phyloP scores from a whole-genome alignment of 2,329 filamentous ascomycete species.

The Parascedosporium putredinis region DNA sequence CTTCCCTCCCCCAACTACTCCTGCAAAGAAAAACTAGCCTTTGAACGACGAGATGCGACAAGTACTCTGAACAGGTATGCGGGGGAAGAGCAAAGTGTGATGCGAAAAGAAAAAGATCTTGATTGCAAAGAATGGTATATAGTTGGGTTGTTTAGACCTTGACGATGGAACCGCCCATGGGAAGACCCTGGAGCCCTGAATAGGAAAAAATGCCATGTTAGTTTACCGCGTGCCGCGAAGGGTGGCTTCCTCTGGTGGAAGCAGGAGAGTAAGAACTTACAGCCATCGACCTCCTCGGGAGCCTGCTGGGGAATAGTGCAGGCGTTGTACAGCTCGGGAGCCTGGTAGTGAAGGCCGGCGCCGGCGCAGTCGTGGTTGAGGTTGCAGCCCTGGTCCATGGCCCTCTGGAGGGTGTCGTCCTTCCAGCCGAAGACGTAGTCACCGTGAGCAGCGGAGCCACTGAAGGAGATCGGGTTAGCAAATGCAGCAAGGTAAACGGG shows the following conservation, averaged over 20 bases:
- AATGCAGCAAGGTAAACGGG: not conserved
- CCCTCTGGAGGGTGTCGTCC: slow-evolving; percentile 14
- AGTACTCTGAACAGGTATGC: slow-evolving; percentile 1
- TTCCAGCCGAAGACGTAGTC: slow-evolving; percentile 15
- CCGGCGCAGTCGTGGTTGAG: slow-evolving; percentile 32
- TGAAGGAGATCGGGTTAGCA: not conserved
- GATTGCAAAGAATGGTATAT: not conserved
- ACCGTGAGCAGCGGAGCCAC: slow-evolving; percentile 10
- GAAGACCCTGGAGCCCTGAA: slow-evolving; percentile 8
- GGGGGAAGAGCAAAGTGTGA: not conserved
- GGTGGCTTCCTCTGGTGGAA: not conserved
- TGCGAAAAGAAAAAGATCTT: slow-evolving; percentile 1
- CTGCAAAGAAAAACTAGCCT: not conserved
- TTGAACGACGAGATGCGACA: not conserved
- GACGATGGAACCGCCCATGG: slow-evolving; percentile 7
- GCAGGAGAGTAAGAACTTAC: slow-evolving; percentile 12
- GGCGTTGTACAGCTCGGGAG: slow-evolving; percentile 32
- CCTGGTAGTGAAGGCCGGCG: slow-evolving; percentile 34
- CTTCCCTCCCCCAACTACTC: not conserved
- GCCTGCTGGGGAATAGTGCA: slow-evolving; percentile 36
- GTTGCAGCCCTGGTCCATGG: slow-evolving; percentile 26
- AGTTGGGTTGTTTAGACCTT: slow-evolving; percentile 4
- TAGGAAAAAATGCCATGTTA: too few species aligned
- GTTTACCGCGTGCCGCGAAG: too few species aligned
- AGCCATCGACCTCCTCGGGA: slow-evolving; percentile 37